Conservation (phyloP, 1,139 yeast genomes). For the Blastobotrys persicus region DNA sequence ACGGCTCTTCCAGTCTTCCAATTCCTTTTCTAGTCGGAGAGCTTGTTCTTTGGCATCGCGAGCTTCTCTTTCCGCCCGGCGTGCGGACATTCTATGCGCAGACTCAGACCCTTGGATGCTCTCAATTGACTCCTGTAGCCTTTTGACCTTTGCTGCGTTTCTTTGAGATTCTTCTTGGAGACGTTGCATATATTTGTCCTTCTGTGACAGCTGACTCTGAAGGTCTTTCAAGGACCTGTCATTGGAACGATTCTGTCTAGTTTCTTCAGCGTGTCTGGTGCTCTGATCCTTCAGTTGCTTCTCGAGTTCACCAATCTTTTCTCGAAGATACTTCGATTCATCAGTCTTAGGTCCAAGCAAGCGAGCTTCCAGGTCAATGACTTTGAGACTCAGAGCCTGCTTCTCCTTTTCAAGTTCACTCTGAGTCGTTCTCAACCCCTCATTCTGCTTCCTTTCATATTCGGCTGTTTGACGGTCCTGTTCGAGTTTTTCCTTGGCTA, state of each 20-base stretch:
- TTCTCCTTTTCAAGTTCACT: slow-evolving; percentile 33
- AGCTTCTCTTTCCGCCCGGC: slow-evolving; percentile 48
- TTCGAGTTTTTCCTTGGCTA: slow-evolving; percentile 24
- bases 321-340: slow-evolving; percentile 27
- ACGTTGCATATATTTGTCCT: slow-evolving; percentile 30
- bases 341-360: slow-evolving; percentile 28
- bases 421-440: slow-evolving; percentile 26
- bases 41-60: slow-evolving; percentile 54
- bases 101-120: slow-evolving; percentile 46
- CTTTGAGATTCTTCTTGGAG: slow-evolving; percentile 36
- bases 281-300: slow-evolving; percentile 39
- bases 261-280: slow-evolving; percentile 36
- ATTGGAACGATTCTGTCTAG: slow-evolving; percentile 33
- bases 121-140: slow-evolving; percentile 41
- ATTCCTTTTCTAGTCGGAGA: slow-evolving; percentile 60
- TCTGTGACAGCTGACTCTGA: slow-evolving; percentile 28
- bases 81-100: slow-evolving; percentile 42
- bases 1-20: slow-evolving; percentile 58
- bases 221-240: slow-evolving; percentile 36
- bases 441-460: slow-evolving; percentile 31
- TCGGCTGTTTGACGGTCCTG: slow-evolving; percentile 29
- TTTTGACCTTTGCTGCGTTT: slow-evolving; percentile 39
- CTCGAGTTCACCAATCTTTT: slow-evolving; percentile 39
- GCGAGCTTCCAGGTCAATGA: slow-evolving; percentile 37
- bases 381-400: slow-evolving; percentile 33